These are phyloP conservation scores for Aspergillus carbonarius DNA, from an alignment of 2,329 filamentous ascomycete species.

Conservation along the genomic window DNA sequence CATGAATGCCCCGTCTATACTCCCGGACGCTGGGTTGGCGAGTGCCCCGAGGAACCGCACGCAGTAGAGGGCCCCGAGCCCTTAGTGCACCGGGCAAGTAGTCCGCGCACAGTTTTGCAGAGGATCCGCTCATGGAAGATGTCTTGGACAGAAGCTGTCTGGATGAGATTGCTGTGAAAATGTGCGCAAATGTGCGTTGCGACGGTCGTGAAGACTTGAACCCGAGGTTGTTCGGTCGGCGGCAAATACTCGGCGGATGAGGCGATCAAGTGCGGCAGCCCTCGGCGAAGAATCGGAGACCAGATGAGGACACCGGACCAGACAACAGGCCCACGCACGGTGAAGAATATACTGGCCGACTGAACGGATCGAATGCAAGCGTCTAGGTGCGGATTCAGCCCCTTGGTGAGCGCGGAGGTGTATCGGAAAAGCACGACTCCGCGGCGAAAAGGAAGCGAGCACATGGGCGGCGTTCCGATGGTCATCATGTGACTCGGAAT, in stretches of 20 bases:
- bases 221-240: slow-evolving; percentile 7
- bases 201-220: neutral
- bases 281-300: neutral
- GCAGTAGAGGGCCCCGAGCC: slow-evolving; percentile 18
- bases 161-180: neutral
- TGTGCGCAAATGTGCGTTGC: neutral
- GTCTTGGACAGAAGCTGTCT: neutral
- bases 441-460: slow-evolving; percentile 23
- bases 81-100: slow-evolving; percentile 29
- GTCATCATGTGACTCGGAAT: slow-evolving; percentile 25
- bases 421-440: neutral
- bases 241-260: slow-evolving; percentile 15
- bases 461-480: slow-evolving; percentile 9
- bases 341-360: neutral
- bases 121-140: slow-evolving; percentile 31
- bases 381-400: neutral
- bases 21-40: slow-evolving; percentile 18
- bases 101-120: slow-evolving; percentile 31
- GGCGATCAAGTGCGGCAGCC: slow-evolving; percentile 12
- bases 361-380: neutral
- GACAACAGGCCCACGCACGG: neutral
- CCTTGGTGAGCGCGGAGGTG: neutral
- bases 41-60: slow-evolving; percentile 21
- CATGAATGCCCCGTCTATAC: slow-evolving; percentile 19
- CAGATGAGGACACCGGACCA: neutral